Evolutionary conservation across 441 rosid species (phyloP), one percentile per base, ranked within the genome.

Genomic region (Populus hybrid): DNA sequence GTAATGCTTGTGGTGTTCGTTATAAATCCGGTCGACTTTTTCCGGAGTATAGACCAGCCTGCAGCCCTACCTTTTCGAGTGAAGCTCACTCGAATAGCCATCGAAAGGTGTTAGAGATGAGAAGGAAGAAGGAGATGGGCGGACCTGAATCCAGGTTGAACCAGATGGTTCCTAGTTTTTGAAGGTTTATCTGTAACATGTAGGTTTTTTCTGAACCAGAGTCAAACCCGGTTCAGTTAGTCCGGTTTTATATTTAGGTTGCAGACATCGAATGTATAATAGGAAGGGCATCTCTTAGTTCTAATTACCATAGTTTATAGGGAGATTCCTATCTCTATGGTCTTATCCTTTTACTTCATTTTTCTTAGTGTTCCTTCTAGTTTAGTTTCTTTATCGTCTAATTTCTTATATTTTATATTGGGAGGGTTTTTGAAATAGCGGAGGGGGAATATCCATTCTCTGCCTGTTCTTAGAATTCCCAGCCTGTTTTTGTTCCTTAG

Each of bases 1-100:
- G 99, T 76, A 95, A 95, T 78, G 98, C 99, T 0, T 95, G 99
- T 59, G 99, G 99, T 32, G 99, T 95, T 67, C 28, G 28, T 26
- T 26, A 26, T 26, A 26, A 26, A 26, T 26, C 28, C 28, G 28
- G 28, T 26, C 28, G 99, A 77, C 92, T 95, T 1, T 84, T 89
- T 4, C 97, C 98, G 3, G 99, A 95, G 71, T 95, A 93, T 74
- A 81, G 99, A 30, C 32, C 32, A 30, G 32, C 32, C 32, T 30
- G 32, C 32, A 30, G 32, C 32, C 32, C 32, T 30, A 95, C 97
- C 1, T 93, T 92, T 80, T 90, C 98, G 0, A 83, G 79, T 69
- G 91, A 91, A 71, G 70, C 87, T 24, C 98, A 95, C 79, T 95
- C 98, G 16, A 95, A 95, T 77, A 89, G 87, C 78, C 99, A 93